Evolutionary conservation across 106 monocot species (phyloP), one percentile per base, ranked within the genome.

Genomic region (Cymbidium sinense): DNA sequence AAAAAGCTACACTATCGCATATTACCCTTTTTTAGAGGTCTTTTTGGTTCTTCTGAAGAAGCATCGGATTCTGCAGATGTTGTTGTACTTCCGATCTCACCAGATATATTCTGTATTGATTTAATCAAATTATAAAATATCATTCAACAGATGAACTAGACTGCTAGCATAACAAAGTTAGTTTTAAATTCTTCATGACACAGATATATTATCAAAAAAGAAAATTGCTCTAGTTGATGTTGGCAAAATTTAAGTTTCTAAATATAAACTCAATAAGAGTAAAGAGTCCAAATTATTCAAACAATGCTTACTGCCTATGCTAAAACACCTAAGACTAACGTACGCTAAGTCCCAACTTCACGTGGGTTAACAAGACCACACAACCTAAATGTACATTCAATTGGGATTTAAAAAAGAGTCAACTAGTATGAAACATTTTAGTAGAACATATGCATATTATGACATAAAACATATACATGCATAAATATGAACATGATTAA

Each of bases 21-120:
- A 47, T 77, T 77, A 77, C 77, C 77, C 39, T 77, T 77, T 25
- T 12, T 62, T n/a, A 77, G 77, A 64, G 77, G 77, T 25, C 62
- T 58, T 76, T 76, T 58, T 61, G 64, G 25, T 36, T 77, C 58
- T 62, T 64, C 39, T 30, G 62, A 29, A 28, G 62, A 20, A 39
- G 39, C 77, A 41, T 77, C 64, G 17, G 64, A 36, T 62, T 77
- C 62, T 36, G 77, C 36, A 35, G 77, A 37, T 39, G n/a, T 18
- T 5, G 39, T 4, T 29, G 35, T 27, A 28, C 25, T 77, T 77
- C 41, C 61, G 23, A 27, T 33, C 64, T 77, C 77, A 41, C 39
- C 77, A 77, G 77, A 35, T 31, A 77, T 37, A 35, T 27, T 77
- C 64, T 75, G 31, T n/a, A 77, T 62, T 50, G 29, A 55, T n/a